Percentiles rank a stretch among this genome's conserved stretches.
phyloP scores from a whole-genome alignment of 2,329 filamentous ascomycete species.

The Pleurostoma richardsiae region DNA sequence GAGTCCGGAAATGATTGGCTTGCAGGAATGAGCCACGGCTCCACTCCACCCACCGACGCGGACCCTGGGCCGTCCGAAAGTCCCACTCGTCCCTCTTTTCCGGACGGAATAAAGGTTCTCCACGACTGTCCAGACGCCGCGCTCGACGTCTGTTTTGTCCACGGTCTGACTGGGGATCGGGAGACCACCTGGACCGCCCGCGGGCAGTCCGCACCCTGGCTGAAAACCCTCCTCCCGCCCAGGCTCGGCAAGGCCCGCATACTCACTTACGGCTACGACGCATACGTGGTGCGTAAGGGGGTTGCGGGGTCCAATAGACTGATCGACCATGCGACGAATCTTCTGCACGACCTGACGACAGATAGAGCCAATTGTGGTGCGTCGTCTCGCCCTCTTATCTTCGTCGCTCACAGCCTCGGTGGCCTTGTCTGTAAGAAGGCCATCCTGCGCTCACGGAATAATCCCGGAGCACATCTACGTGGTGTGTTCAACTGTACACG shows the following conservation, averaged over 20 bases:
- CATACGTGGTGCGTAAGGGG: slow-evolving; percentile 15
- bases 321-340: slow-evolving; percentile 20
- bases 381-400: slow-evolving; percentile 13
- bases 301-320: slow-evolving; percentile 19
- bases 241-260: slow-evolving; percentile 19
- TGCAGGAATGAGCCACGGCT: no score
- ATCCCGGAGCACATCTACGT: background rate
- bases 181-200: slow-evolving; percentile 24
- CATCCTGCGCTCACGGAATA: background rate
- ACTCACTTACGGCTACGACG: slow-evolving; percentile 26
- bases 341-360: slow-evolving; percentile 20
- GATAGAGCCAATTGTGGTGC: background rate
- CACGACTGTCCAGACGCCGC: no score
- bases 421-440: slow-evolving; percentile 18
- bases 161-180: slow-evolving; percentile 20
- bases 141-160: slow-evolving; percentile 21
- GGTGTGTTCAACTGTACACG: slow-evolving; percentile 13
- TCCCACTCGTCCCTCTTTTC: no score
- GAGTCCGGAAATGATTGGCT: no score
- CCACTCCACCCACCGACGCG: no score
- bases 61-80: no score
- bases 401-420: slow-evolving; percentile 17
- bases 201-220: slow-evolving; percentile 19
- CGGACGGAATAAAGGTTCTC: no score
- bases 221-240: slow-evolving; percentile 18